Percentiles rank a stretch among this genome's conserved stretches.
phyloP scores from a whole-genome alignment of 306 rosid species.

The Datisca glomerata region DNA sequence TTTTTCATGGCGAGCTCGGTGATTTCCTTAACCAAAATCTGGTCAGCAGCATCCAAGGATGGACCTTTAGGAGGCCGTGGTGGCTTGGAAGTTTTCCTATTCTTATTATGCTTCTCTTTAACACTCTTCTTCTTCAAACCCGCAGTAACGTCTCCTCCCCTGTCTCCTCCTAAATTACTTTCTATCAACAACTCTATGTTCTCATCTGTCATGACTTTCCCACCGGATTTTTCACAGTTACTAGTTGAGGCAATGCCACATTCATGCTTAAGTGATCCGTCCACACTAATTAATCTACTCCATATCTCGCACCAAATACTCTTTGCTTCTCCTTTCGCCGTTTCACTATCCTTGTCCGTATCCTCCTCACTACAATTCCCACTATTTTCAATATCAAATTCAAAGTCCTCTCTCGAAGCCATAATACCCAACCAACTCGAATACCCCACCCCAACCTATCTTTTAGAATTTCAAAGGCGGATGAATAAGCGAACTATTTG shows the following conservation, averaged over 20 bases:
- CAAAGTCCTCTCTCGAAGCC: constrained; percentile 22
- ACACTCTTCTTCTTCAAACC: constrained; percentile 20
- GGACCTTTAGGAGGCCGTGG: constrained; percentile 93
- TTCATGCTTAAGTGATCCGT: constrained; percentile 1
- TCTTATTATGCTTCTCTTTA: constrained; percentile 71
- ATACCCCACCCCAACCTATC: too few relatives aligned
- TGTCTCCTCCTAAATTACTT: constrained; percentile 3
- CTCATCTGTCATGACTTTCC: not conserved
- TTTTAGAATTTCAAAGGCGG: too few relatives aligned
- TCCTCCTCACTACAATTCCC: constrained; percentile 13
- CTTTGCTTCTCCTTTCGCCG: constrained; percentile 2
- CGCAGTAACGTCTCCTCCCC: constrained; percentile 14
- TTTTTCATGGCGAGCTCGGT: constrained; percentile 71
- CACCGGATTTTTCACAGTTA: not conserved
- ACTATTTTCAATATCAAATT: constrained; percentile 47
- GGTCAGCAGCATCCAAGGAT: constrained; percentile 72
- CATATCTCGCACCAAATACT: not conserved
- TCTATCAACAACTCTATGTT: not conserved
- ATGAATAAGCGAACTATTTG: too few relatives aligned
- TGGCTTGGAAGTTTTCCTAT: constrained; percentile 67
- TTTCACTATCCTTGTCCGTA: not conserved
- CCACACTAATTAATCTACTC: constrained; percentile 2
- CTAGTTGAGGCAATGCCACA: not conserved
- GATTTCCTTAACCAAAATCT: constrained; percentile 66
- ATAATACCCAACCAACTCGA: not conserved